phyloP scores from a whole-genome alignment of 2,329 filamentous ascomycete genomes.

The Cordyceps fumosorosea region DNA sequence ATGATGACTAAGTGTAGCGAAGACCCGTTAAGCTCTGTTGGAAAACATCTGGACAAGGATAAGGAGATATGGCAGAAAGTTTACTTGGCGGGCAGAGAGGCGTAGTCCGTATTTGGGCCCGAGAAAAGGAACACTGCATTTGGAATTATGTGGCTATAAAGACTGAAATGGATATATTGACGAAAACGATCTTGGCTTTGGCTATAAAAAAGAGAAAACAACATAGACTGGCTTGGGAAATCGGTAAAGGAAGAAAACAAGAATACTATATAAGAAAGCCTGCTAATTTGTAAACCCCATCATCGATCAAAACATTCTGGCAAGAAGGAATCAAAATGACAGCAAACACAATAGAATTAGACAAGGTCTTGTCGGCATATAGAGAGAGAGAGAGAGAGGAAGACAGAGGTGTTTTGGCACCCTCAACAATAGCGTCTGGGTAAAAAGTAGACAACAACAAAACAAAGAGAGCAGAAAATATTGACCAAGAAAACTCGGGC shows the following conservation, averaged over 20 bases:
- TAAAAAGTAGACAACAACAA: background rate
- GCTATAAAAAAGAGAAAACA: background rate
- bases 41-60: too few relatives aligned
- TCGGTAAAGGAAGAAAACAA: constrained; percentile 14
- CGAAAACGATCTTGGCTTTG: background rate
- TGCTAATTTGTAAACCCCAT: constrained; percentile 2
- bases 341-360: background rate
- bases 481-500: background rate
- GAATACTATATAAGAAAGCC: constrained; percentile 13
- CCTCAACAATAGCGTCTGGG: background rate
- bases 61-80: too few relatives aligned
- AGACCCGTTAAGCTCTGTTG: background rate
- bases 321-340: constrained; percentile 5
- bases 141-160: background rate
- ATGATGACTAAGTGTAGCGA: background rate
- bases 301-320: constrained; percentile 13
- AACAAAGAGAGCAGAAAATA: background rate
- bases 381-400: background rate
- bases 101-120: too few relatives aligned
- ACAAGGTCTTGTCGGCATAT: constrained; percentile 1
- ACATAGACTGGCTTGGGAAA: background rate
- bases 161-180: background rate
- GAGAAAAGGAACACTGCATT: background rate
- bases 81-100: too few relatives aligned
- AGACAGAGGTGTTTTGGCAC: background rate